Percentiles rank a stretch among this genome's conserved stretches.
Conservation (phyloP, 176 grass and related monocot species). For the Rhynchospora tenuis region DNA sequence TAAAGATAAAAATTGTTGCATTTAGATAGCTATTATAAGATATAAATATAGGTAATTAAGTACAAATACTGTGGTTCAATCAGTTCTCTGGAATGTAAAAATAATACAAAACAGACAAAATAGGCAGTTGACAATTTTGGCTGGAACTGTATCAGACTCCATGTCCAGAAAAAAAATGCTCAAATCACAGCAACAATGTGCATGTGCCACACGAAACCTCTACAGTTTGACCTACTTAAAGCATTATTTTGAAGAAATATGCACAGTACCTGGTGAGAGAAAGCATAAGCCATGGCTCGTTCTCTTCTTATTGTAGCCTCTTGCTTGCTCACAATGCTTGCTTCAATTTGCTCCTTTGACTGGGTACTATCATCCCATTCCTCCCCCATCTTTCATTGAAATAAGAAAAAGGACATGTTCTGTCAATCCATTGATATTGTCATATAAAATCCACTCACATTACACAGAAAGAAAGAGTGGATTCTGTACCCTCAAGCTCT, state of each 20-base stretch:
- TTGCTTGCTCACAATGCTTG: conserved; percentile 86
- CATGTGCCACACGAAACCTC: background rate
- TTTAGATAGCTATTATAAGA: background rate
- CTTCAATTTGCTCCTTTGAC: conserved; percentile 86
- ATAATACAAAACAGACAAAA: background rate
- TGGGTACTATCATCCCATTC: conserved; percentile 95
- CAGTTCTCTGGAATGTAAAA: conserved; percentile 2
- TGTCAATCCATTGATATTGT: background rate
- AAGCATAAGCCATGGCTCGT: conserved; percentile 85
- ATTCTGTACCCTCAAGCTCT: conserved; percentile 71
- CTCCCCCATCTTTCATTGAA: conserved; percentile 68
- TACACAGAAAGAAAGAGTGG: conserved; percentile 25
- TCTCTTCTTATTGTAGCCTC: conserved; percentile 87
- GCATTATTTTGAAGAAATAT: background rate
- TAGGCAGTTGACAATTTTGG: background rate
- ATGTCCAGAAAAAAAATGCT: background rate
- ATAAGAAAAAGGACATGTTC: background rate
- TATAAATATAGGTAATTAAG: background rate
- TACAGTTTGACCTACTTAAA: background rate
- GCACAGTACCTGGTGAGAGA: conserved; percentile 83
- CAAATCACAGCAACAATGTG: background rate
- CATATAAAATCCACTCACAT: conserved; percentile 8
- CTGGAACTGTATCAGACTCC: background rate
- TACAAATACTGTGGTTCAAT: background rate
- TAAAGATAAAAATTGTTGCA: conserved; percentile 34